Conservation (phyloP, 371 early-diverging fungal species). For the Mortierella sp. region DNA sequence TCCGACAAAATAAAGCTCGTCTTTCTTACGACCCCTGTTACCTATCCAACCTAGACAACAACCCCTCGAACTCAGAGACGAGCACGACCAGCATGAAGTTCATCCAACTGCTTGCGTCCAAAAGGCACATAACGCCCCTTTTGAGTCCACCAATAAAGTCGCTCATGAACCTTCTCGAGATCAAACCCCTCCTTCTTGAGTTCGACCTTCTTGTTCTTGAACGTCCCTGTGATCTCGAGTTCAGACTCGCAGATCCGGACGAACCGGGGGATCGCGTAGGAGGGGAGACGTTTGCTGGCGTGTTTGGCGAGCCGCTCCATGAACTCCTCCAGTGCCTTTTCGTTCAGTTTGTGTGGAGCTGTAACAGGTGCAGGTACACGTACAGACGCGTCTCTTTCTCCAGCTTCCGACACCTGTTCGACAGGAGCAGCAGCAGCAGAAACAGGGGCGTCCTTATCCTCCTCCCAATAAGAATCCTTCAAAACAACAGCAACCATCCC, state of each 20-base stretch:
- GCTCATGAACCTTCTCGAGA: slow-evolving; percentile 33
- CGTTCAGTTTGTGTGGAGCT: slow-evolving; percentile 9
- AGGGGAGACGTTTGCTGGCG: slow-evolving; percentile 32
- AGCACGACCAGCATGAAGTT: slow-evolving; percentile 32
- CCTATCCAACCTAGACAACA: neutral
- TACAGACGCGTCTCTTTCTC: neutral
- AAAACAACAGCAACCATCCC: slow-evolving; percentile 80
- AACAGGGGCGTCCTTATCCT: neutral
- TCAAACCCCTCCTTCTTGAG: slow-evolving; percentile 65
- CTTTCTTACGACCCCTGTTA: too few relatives aligned
- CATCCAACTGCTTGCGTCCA: slow-evolving; percentile 21
- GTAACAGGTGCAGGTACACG: neutral
- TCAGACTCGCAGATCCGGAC: slow-evolving; percentile 41
- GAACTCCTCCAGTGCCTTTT: slow-evolving; percentile 21
- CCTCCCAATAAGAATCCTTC: slow-evolving; percentile 35
- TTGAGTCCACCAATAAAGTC: slow-evolving; percentile 48
- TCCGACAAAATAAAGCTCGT: too few relatives aligned
- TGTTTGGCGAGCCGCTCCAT: slow-evolving; percentile 17
- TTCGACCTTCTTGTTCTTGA: slow-evolving; percentile 66
- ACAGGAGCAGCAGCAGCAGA: neutral
- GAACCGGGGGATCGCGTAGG: slow-evolving; percentile 52
- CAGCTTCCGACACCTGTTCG: neutral
- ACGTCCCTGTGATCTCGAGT: slow-evolving; percentile 63
- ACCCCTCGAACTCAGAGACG: slow-evolving; percentile 11
- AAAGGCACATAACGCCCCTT: slow-evolving; percentile 35